These are phyloP conservation scores for Colletotrichum plurivorum DNA, from an alignment of 2,329 filamentous ascomycete genomes.

Conservation along the genomic window DNA sequence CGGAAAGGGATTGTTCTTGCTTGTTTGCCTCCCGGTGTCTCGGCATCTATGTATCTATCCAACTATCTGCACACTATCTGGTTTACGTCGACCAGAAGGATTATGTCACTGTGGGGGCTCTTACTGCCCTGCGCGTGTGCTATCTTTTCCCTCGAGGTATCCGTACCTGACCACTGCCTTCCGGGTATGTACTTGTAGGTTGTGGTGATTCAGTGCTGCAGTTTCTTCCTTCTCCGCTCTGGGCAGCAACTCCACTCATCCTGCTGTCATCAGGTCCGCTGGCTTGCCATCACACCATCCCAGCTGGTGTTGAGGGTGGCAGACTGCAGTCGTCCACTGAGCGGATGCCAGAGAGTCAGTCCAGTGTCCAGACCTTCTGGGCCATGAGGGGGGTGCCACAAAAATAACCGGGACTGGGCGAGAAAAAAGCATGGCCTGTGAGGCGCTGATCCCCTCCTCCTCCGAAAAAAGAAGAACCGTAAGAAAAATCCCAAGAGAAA, in stretches of 20 bases:
- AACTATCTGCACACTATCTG: neutral
- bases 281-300: conserved; percentile 34
- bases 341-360: conserved; percentile 31
- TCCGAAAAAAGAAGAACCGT: neutral
- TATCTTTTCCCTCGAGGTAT: neutral
- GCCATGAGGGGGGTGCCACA: conserved; percentile 19
- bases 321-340: conserved; percentile 6
- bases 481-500: conserved; percentile 7
- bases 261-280: conserved; percentile 27
- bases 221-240: conserved; percentile 22
- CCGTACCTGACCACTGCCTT: neutral
- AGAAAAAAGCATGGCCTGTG: conserved; percentile 28
- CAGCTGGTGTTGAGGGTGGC: conserved; percentile 9
- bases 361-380: conserved; percentile 27
- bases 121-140: too few species aligned
- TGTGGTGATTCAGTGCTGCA: conserved; percentile 9
- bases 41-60: neutral
- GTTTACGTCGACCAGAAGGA: conserved; percentile 8
- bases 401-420: conserved; percentile 19
- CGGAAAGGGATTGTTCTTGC: conserved; percentile 26
- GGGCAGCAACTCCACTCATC: conserved; percentile 24
- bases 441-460: conserved; percentile 22
- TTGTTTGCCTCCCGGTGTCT: conserved; percentile 3
- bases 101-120: conserved; percentile 27
- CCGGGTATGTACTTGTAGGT: neutral